Evolutionary conservation across 306 rosid species (phyloP), one percentile per base, ranked within the genome.

Genomic region (Malus fusca): DNA sequence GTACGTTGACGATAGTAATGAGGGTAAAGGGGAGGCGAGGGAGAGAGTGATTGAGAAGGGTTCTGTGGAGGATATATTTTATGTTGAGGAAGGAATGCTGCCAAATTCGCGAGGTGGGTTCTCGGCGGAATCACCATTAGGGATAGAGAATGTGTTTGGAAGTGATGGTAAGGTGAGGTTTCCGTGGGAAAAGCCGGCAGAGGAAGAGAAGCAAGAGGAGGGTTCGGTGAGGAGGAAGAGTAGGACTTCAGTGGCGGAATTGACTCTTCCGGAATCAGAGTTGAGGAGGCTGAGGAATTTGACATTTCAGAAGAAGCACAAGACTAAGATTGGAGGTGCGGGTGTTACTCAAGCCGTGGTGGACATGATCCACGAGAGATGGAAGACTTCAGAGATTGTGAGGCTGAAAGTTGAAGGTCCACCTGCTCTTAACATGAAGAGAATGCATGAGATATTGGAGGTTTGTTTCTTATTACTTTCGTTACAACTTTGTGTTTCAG

Each of bases 401-500:
- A 85, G 99, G 81, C 87, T 95, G 23, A 92, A 89, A 85, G 87
- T 95, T 2, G 96, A 92, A 82, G 99, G 99, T 25, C 87, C 88
- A 2, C 89, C 99, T 63, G 99, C 97, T 5, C 97, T 95, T 71
- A 95, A 95, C 84, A 95, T 95, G 99, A 92, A 75, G 84, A 89
- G 97, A 82, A 90, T 89, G 93, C 99, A 95, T 76, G 97, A 95
- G 83, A 89, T 95, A 73, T 73, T 95, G 23, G 98, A 95, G 98
- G 98, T 95, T 79, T 86, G 89, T 42, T 84, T 79, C 75, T 76
- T 72, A 30, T 66, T 69, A 75, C 51, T 68, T 40, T 56, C 42
- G 69, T 76, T 65, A 72, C 68, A 43, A 66, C 33, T 75, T 26
- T 84, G 40, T 73, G 68, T 25, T 2, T 51, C 25, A 62, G 46